These are phyloP conservation scores for Trichosporon sp. DNA, from an alignment of 1,284 basidiomycete species.

Conservation along the genomic window DNA sequence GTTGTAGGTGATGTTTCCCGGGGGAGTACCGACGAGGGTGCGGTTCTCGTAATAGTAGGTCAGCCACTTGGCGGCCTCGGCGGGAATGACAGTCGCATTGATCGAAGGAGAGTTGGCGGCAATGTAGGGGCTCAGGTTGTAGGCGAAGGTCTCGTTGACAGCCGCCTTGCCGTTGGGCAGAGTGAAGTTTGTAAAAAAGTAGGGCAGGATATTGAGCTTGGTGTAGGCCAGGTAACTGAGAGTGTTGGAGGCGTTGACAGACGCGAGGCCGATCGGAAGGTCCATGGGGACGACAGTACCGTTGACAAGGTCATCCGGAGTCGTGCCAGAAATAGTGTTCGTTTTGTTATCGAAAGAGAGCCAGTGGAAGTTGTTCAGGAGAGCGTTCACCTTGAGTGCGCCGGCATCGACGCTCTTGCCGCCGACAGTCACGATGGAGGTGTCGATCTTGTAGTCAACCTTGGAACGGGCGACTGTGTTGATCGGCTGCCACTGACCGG, in stretches of 20 bases:
- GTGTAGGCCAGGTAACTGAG: slow-evolving; percentile 46
- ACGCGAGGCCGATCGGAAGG: slow-evolving; percentile 50
- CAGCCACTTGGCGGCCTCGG: slow-evolving; percentile 55
- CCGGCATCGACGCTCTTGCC: slow-evolving; percentile 41
- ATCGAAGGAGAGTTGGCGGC: slow-evolving; percentile 36
- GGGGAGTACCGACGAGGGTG: slow-evolving; percentile 51
- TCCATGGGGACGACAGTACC: slow-evolving; percentile 51
- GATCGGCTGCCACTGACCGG: slow-evolving; percentile 35
- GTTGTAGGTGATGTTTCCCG: slow-evolving; percentile 40
- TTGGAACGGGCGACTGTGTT: slow-evolving; percentile 41
- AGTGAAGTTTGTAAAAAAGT: slow-evolving; percentile 55
- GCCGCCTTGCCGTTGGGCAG: slow-evolving; percentile 54
- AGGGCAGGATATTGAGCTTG: slow-evolving; percentile 55
- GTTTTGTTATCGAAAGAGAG: slow-evolving; percentile 55
- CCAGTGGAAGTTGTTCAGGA: slow-evolving; percentile 53
- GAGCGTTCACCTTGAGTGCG: slow-evolving; percentile 44
- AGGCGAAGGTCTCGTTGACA: slow-evolving; percentile 44
- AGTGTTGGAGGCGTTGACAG: slow-evolving; percentile 45
- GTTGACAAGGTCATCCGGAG: slow-evolving; percentile 58
- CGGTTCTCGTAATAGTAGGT: slow-evolving; percentile 51
- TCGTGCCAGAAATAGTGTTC: slow-evolving; percentile 45
- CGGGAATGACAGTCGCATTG: slow-evolving; percentile 46
- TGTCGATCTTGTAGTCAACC: slow-evolving; percentile 43
- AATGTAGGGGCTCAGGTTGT: slow-evolving; percentile 47
- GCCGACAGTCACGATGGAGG: slow-evolving; percentile 41